Evolutionary conservation across 257 asterid genomes (phyloP), one percentile per base, ranked within the genome.

Genomic region (Buddleja alternifolia): DNA sequence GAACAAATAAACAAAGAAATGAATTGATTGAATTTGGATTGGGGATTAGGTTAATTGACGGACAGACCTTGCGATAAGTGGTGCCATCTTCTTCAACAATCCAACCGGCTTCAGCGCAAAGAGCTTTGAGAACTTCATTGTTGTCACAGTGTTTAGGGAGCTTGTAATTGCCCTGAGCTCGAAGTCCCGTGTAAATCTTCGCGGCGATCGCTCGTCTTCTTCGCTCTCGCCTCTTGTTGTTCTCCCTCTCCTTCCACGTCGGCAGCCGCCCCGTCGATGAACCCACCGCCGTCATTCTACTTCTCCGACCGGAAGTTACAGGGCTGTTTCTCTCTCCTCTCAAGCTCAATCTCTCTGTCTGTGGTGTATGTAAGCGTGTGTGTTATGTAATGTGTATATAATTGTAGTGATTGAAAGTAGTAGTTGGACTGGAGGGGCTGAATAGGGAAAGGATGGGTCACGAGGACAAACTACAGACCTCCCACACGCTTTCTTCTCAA

Each of bases 221-320:
- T 72, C 95, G 73, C 82, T 88, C 97, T 29, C 97, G 75, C 24
- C 93, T 73, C 84, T 80, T 84, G 77, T 90, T 90, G 79, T 88
- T 86, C 82, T 90, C 97, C 62, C 97, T 86, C 81, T 90, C 97
- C 74, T 85, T 84, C 94, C 95, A 90, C 10, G 95, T 77, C 39
- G 95, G 95, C 75, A 70, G 77, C 39, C 88, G 70, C 63, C 75
- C 82, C 21, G 79, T 48, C 6, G 80, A 62, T 15, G 78, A 40
- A 42, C 75, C 80, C 6, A 60, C 75, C 16, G 79, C 80, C 64
- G 84, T 78, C 86, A 78, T 78, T 59, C 14, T 21, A 21, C 52
- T 47, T 56, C 46, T 9, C 55, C 32, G 57, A 10, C 34, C 32
- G 10, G 39, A 2, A 46, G 8, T 20, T 41, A 60, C 19, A 5